Evolutionary conservation across 179 eudicot species (phyloP), one percentile per base, ranked within the genome.

Genomic region (Vitellaria paradoxa): DNA sequence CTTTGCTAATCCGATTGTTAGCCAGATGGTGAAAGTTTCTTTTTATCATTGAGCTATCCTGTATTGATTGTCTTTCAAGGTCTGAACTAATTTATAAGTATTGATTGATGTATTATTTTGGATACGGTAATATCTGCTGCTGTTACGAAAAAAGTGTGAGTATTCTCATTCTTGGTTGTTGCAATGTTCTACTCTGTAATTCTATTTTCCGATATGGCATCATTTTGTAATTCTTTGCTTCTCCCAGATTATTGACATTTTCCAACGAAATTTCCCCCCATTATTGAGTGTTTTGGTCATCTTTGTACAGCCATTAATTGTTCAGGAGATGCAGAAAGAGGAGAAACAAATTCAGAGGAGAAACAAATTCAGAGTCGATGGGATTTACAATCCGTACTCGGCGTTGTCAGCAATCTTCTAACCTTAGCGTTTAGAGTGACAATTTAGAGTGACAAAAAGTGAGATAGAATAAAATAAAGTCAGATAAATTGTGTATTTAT

Each of bases 41-140:
- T 47, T 47, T 40, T 12, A 7, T 9, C 0, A 12, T 46, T 68
- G 1, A 24, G 21, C n/a, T 46, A 4, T 46, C 6, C 49, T 67
- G 30, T 50, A 23, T 24, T 13, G 42, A 11, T 70, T 70, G 9
- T 10, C 73, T 70, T 12, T 18, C 70, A 40, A 66, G 50, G 17
- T 66, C 37, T 15, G 45, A 13, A 40, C 50, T 66, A 60, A 57
- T 74, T 63, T 64, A 63, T 26, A 49, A 23, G 47, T 49, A 65
- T 26, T 26, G 77, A 23, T 65, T 75, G 61, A 26, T 75, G 78
- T 65, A 30, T 49, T 50, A 49, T 47, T 47, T 64, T 70, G 57
- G 60, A 13, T 15, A 18, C 23, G 2, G 5, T 50, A 24, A 24
- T 75, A 13, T 49, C 70, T 15, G 57, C 63, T 63, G 70, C 57